Percentiles rank a stretch among this genome's conserved stretches.
These are phyloP conservation scores for Pseudocercospora eumusae DNA, from an alignment of 2,329 filamentous ascomycete species.

Conservation along the genomic window DNA sequence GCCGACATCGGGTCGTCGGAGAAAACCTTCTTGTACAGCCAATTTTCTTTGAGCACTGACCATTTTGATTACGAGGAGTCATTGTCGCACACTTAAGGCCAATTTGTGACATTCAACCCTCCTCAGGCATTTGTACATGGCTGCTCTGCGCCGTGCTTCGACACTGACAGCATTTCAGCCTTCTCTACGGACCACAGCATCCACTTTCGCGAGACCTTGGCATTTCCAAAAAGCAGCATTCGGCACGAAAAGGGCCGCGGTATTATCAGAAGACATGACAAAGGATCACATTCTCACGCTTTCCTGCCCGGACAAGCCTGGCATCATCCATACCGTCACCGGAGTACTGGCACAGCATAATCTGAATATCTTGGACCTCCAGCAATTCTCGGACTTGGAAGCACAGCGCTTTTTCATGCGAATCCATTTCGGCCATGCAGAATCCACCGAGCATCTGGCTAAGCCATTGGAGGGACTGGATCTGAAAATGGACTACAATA, in stretches of 20 bases:
- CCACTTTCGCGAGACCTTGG: conserved; percentile 10
- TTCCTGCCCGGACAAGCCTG: conserved; percentile 80
- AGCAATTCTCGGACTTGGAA: conserved; percentile 77
- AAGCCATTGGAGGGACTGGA: conserved; percentile 61
- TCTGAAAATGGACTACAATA: conserved; percentile 67
- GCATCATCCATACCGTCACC: conserved; percentile 82
- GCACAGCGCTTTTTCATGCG: conserved; percentile 84
- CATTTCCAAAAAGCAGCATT: conserved; percentile 14
- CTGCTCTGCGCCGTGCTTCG: not conserved
- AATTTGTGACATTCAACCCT: conserved; percentile 1
- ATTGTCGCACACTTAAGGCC: not conserved
- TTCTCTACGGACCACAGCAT: not conserved
- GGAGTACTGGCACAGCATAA: conserved; percentile 71
- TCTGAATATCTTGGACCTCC: conserved; percentile 80
- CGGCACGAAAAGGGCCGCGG: conserved; percentile 7
- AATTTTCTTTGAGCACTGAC: not conserved
- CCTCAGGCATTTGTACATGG: not conserved
- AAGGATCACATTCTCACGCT: conserved; percentile 72
- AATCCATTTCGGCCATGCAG: conserved; percentile 71
- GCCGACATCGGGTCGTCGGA: not conserved
- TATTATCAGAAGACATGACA: conserved; percentile 19
- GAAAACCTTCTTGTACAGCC: not conserved
- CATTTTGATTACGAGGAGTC: not conserved
- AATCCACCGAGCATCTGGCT: conserved; percentile 53
- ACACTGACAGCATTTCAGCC: not conserved